These are phyloP conservation scores for Xylona heveae DNA, from an alignment of 495 filamentous ascomycete genomes.

Conservation along the genomic window DNA sequence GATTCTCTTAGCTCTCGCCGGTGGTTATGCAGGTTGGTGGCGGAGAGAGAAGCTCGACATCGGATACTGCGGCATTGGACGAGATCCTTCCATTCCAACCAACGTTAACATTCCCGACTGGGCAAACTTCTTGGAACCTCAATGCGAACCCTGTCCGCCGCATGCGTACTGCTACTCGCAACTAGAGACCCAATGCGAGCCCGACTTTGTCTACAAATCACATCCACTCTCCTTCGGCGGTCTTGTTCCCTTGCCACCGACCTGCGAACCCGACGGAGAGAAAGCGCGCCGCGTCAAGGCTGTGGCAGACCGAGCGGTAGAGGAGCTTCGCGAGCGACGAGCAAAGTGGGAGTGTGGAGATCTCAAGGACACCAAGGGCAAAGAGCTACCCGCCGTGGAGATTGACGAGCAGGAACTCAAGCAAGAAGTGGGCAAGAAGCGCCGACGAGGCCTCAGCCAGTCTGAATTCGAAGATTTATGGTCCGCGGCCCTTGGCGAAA, in stretches of 20 bases:
- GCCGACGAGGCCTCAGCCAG: conserved; percentile 58
- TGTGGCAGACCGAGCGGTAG: conserved; percentile 72
- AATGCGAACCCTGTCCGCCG: conserved; percentile 77
- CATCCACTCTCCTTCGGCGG: conserved; percentile 73
- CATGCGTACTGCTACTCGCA: conserved; percentile 77
- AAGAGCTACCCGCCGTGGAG: conserved; percentile 32
- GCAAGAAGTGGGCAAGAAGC: conserved; percentile 45
- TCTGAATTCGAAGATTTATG: conserved; percentile 86
- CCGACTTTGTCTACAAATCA: conserved; percentile 64
- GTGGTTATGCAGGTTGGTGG: conserved; percentile 62
- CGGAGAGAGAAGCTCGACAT: conserved; percentile 85
- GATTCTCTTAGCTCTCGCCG: conserved; percentile 40
- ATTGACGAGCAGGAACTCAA: conserved; percentile 62
- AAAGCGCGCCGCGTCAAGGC: conserved; percentile 71
- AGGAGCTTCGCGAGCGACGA: conserved; percentile 65
- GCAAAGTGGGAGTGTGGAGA: conserved; percentile 85
- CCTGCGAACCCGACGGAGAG: conserved; percentile 88
- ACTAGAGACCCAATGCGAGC: conserved; percentile 58
- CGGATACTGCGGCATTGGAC: conserved; percentile 81
- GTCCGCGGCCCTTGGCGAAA: conserved; percentile 68
- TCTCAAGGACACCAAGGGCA: conserved; percentile 36
- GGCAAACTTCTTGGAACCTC: conserved; percentile 32
- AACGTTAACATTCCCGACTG: conserved; percentile 17
- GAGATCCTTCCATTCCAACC: conserved; percentile 22
- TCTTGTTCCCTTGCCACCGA: conserved; percentile 63